A percentile compares a stretch with the other conserved stretches of the same genome.
phyloP scores from a whole-genome alignment of 2,329 filamentous ascomycete genomes.

The Neonectria magnoliae region DNA sequence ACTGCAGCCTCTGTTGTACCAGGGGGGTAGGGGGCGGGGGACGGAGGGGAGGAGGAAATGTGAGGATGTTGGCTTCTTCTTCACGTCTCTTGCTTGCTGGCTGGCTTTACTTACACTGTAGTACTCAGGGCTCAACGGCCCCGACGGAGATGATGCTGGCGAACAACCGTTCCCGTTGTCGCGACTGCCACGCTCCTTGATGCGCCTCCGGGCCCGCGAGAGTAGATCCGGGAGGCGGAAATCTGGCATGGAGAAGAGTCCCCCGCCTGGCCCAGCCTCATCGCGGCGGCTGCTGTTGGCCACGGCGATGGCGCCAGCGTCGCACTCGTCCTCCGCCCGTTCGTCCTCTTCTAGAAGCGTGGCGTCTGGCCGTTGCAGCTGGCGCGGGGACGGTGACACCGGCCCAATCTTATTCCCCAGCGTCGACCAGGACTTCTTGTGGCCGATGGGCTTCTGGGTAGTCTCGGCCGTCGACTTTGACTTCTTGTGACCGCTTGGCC shows the following conservation, averaged over 20 bases:
- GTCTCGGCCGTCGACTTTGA: conserved; percentile 18
- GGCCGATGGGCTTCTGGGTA: conserved; percentile 7
- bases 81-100: neutral
- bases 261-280: conserved; percentile 13
- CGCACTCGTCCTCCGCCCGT: conserved; percentile 5
- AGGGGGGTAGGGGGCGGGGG: neutral
- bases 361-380: conserved; percentile 30
- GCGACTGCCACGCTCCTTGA: conserved; percentile 31
- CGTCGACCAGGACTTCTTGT: conserved; percentile 26
- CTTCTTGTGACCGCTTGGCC: conserved; percentile 27
- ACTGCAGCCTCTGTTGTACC: neutral
- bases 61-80: neutral
- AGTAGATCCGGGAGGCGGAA: conserved; percentile 36
- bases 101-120: conserved; percentile 35
- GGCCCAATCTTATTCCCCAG: conserved; percentile 30
- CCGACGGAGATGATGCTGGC: conserved; percentile 2
- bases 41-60: neutral
- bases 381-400: conserved; percentile 1
- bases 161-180: conserved; percentile 2
- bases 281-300: neutral
- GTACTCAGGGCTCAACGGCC: conserved; percentile 21
- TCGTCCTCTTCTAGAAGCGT: conserved; percentile 25
- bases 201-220: conserved; percentile 36
- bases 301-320: conserved; percentile 3
- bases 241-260: conserved; percentile 35